phyloP scores from a whole-genome alignment of 352 stramenopile genomes.

The Plasmopara halstedii region DNA sequence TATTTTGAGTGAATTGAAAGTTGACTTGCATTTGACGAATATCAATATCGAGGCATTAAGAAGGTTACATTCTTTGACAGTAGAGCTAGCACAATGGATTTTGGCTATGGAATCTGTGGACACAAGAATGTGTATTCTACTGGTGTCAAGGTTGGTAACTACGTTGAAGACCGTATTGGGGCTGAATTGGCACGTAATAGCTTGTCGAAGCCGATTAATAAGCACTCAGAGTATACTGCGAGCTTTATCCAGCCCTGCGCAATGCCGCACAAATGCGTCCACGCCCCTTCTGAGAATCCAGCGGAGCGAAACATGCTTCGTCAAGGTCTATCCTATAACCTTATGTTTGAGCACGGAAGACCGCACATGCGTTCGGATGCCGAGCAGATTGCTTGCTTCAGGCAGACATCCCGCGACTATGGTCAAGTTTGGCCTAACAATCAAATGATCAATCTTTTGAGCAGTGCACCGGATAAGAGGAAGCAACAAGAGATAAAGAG shows the following conservation, averaged over 20 bases:
- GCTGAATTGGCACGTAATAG: conserved; percentile 31
- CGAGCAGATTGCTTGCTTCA: conserved; percentile 50
- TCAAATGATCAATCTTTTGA: conserved; percentile 13
- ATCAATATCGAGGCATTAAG: not conserved
- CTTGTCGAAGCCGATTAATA: conserved; percentile 31
- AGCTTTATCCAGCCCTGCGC: conserved; percentile 46
- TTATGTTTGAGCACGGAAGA: conserved; percentile 66
- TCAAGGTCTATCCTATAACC: conserved; percentile 53
- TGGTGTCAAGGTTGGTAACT: conserved; percentile 74
- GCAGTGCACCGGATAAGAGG: conserved; percentile 22
- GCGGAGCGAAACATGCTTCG: conserved; percentile 42
- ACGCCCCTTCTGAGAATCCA: conserved; percentile 44
- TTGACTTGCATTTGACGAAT: conserved; percentile 2
- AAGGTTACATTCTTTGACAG: not conserved
- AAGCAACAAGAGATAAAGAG: conserved; percentile 42
- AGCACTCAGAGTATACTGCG: conserved; percentile 37
- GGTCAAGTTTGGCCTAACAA: conserved; percentile 12
- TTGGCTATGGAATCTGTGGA: conserved; percentile 65
- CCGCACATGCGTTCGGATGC: conserved; percentile 30
- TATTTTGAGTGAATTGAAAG: conserved; percentile 14
- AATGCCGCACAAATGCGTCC: conserved; percentile 47
- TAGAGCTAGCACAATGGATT: conserved; percentile 20
- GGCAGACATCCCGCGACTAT: conserved; percentile 45
- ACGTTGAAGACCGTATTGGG: conserved; percentile 76
- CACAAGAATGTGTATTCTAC: conserved; percentile 81